Base-by-base conservation (phyloP, 257 asterid genomes). In the Salvia miltiorrhiza region DNA sequence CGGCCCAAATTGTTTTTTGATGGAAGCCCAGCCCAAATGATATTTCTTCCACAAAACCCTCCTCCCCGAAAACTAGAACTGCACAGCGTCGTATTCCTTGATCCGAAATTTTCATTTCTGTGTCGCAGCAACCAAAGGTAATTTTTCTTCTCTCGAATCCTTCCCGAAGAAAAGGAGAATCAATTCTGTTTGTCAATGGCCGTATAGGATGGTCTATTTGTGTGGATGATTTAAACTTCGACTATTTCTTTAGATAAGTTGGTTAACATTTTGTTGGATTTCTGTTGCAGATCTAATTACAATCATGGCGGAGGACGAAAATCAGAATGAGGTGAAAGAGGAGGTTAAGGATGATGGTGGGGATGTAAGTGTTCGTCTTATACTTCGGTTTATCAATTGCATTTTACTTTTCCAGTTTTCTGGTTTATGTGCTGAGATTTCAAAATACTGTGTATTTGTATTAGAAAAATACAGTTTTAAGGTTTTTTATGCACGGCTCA, bases 221-320 rank as follows among this genome's bases (percentile, higher is more conserved):
- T 50, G 32, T 52, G 37, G n/a, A n/a, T n/a, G 67, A 54, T 65
- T 30, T 33, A 11, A 19, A 9, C 17, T 40, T 16, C 2, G 43
- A 23, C 43, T 30, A 39, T 47, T 62, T 59, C 14, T 7, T 33
- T 8, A 32, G n/a, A 35, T 7, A 2, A 5, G 54, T 30, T n/a
- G 16, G 4, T 63, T 56, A 9, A 23, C 33, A 7, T 50, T 67
- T 30, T 30, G 35, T 56, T 54, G 35, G 7, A 30, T n/a, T 13
- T 24, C 8, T 21, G 16, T 54, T 69, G 52, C 79, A 81, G 86
- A 76, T 63, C 55, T 49, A 39, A 35, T 0, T 21, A 11, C 75
- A 65, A 54, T 61, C 83, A 89, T 90, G 97, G 87, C 88, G 9
- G 97, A 86, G 7, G 90, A 78, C 37, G 96, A 81, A 55, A 71